A percentile compares a stretch with the other conserved stretches of the same genome.
phyloP scores from a whole-genome alignment of 768 basidiomycete species.

The Kwoniella newhampshirensis region DNA sequence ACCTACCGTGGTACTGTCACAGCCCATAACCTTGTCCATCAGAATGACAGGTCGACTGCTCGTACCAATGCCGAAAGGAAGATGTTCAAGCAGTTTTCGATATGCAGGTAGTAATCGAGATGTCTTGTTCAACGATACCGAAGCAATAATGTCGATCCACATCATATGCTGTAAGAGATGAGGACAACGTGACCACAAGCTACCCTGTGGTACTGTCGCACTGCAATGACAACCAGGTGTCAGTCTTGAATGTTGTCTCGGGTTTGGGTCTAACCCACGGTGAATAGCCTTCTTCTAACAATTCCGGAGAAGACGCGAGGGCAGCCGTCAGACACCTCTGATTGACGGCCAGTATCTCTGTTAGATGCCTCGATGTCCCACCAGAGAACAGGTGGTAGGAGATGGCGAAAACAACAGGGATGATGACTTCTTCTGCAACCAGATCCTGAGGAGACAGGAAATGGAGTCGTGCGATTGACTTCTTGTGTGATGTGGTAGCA shows the following conservation, averaged over 20 bases:
- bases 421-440: slow-evolving; percentile 17
- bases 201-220: neutral
- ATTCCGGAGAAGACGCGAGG: slow-evolving; percentile 15
- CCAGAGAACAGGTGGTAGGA: slow-evolving; percentile 25
- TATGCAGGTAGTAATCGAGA: slow-evolving; percentile 18
- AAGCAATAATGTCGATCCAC: slow-evolving; percentile 29
- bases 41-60: slow-evolving; percentile 1
- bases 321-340: slow-evolving; percentile 21
- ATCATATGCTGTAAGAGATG: slow-evolving; percentile 20
- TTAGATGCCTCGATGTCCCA: slow-evolving; percentile 18
- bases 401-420: slow-evolving; percentile 20
- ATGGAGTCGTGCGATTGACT: slow-evolving; percentile 17
- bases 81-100: slow-evolving; percentile 12
- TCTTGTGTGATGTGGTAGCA: slow-evolving; percentile 17
- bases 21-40: slow-evolving; percentile 27
- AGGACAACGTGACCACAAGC: slow-evolving; percentile 17
- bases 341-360: slow-evolving; percentile 6
- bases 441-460: slow-evolving; percentile 13
- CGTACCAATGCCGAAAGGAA: neutral
- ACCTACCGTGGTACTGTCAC: slow-evolving; percentile 31
- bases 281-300: neutral
- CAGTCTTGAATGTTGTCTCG: neutral
- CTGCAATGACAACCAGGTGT: neutral
- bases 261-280: neutral
- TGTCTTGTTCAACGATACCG: slow-evolving; percentile 22